Evolutionary conservation across 2,329 filamentous ascomycete genomes (phyloP).

Genomic region (Fusarium oxysporum): DNA sequence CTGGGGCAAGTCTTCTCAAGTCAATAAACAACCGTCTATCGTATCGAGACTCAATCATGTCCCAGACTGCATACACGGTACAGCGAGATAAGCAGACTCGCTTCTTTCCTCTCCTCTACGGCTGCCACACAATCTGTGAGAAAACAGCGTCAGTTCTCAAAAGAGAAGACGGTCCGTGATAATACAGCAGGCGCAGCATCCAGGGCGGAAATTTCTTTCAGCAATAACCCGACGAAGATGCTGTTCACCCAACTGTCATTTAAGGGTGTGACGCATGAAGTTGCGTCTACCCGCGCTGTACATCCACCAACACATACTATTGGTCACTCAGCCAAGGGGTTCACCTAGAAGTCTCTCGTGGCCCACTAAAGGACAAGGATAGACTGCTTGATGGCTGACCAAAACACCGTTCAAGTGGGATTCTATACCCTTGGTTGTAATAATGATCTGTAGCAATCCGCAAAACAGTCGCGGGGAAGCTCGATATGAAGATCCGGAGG

Average conservation of each 20-base stretch:
- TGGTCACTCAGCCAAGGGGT: slow-evolving; percentile 26
- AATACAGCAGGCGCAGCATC: slow-evolving; percentile 18
- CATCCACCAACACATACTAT: slow-evolving; percentile 30
- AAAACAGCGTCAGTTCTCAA: slow-evolving; percentile 10
- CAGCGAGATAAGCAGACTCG: slow-evolving; percentile 16
- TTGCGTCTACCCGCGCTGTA: slow-evolving; percentile 28
- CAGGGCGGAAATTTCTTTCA: slow-evolving; percentile 41
- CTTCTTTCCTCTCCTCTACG: slow-evolving; percentile 9
- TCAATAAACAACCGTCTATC: slow-evolving; percentile 16
- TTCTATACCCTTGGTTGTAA: slow-evolving; percentile 11
- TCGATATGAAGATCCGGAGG: slow-evolving; percentile 30
- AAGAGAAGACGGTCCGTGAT: slow-evolving; percentile 17
- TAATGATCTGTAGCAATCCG: slow-evolving; percentile 31
- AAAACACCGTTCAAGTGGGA: slow-evolving; percentile 28
- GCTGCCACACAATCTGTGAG: slow-evolving; percentile 16
- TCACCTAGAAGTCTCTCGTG: slow-evolving; percentile 24
- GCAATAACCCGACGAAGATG: slow-evolving; percentile 38
- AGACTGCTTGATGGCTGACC: slow-evolving; percentile 17
- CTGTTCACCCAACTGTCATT: slow-evolving; percentile 42
- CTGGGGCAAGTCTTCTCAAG: slow-evolving; percentile 25
- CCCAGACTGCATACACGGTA: slow-evolving; percentile 8
- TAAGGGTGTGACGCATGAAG: slow-evolving; percentile 32
- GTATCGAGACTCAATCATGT: slow-evolving; percentile 6
- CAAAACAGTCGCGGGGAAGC: slow-evolving; percentile 15
- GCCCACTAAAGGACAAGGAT: slow-evolving; percentile 16